A percentile compares a stretch with the other conserved stretches of the same genome.
phyloP scores from a whole-genome alignment of 495 filamentous ascomycete species.

The Friedmanniomyces endolithicus region DNA sequence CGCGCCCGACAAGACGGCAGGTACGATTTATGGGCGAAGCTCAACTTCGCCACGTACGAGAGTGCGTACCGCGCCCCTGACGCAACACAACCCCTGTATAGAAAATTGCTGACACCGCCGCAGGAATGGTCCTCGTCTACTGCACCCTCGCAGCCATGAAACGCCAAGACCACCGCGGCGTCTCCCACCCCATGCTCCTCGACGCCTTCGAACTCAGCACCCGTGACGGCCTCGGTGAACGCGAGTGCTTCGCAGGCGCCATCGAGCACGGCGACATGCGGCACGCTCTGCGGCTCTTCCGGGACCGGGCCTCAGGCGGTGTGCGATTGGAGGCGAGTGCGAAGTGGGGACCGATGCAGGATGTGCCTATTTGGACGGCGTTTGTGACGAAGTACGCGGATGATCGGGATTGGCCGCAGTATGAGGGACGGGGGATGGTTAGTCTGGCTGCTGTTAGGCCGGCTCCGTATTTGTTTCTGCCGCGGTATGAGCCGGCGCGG shows the following conservation, averaged over 20 bases:
- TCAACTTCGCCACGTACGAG: conserved; percentile 48
- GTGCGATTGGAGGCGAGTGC: conserved; percentile 42
- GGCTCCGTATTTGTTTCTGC: conserved; percentile 14
- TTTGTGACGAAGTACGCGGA: conserved; percentile 26
- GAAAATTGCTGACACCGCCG: conserved; percentile 8
- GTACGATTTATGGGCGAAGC: conserved; percentile 42
- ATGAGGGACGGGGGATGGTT: conserved; percentile 6
- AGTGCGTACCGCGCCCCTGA: conserved; percentile 30
- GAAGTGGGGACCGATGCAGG: conserved; percentile 23
- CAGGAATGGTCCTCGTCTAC: conserved; percentile 67
- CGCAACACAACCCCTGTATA: neutral
- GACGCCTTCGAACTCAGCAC: conserved; percentile 11
- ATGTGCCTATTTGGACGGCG: conserved; percentile 31
- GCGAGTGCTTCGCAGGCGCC: conserved; percentile 50
- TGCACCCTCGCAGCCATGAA: conserved; percentile 65
- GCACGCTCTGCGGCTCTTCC: conserved; percentile 60
- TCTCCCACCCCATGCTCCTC: conserved; percentile 38
- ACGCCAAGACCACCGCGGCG: conserved; percentile 48
- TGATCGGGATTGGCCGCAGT: conserved; percentile 9
- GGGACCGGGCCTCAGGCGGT: conserved; percentile 50
- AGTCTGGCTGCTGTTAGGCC: conserved; percentile 15
- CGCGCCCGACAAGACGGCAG: conserved; percentile 35
- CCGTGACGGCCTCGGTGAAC: conserved; percentile 42
- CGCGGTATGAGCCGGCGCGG: conserved; percentile 3
- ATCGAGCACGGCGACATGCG: conserved; percentile 59